Evolutionary conservation across 2,329 filamentous ascomycete species (phyloP), one percentile per base, ranked within the genome.

Genomic region (Mycosphaerella sp.): DNA sequence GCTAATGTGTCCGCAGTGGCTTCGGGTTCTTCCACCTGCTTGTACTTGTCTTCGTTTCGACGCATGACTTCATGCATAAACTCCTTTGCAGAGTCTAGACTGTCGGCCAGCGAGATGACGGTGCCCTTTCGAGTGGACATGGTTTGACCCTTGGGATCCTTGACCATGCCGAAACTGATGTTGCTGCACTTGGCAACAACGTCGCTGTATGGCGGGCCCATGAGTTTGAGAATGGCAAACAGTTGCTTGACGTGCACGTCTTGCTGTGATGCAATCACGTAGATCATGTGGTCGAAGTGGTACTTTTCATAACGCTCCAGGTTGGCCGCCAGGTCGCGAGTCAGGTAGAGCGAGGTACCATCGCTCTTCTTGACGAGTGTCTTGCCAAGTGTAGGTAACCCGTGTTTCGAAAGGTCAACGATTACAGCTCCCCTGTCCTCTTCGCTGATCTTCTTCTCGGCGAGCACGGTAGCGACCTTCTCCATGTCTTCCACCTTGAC

Each of bases 31-130:
- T 85, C 87, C 17, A 98, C 85, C 72, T 96, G 90, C 53, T 83
- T 75, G 73, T 97, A 98, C 78, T 98, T 98, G 67, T 80, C 78
- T 65, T 87, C 80, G 71, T 97, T 97, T 76, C 86, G 86, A 72
- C 77, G 83, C 93, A 98, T 98, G 48, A 95, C 89, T 58, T 95
- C 89, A 77, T 97, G 92, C 93, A 98, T 98, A 74, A 91, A 89
- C 52, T 96, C 92, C 65, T 83, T 85, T 6, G 95, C 89, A 42
- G 73, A 69, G 53, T 73, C 70, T 41, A 78, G 66, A 55, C 76
- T 75, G 70, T 79, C 73, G 62, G 74, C 72, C n/a, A 78, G 68
- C 54, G 72, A 74, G 56, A 73, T 72, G 32, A 67, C 66, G 10
- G 72, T 75, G 21, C 81, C 81, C 69, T 82, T 83, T 60, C 81